Conservation (phyloP, 2,329 filamentous ascomycete species). For the Fusarium illudens region DNA sequence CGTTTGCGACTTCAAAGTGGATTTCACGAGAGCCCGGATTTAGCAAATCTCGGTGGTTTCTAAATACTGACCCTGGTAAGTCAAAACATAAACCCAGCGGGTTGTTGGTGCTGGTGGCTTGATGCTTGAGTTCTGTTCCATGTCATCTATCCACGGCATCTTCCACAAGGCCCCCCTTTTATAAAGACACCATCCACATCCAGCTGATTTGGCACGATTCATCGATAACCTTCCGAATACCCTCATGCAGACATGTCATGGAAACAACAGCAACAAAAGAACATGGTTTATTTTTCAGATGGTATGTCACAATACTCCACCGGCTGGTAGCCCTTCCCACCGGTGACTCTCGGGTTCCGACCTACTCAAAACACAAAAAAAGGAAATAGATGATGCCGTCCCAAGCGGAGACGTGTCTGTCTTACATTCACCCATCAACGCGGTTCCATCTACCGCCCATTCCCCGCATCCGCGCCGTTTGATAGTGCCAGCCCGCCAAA, state of each 20-base stretch:
- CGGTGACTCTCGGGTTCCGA: conserved; percentile 14
- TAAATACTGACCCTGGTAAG: not conserved
- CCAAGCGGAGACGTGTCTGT: conserved; percentile 18
- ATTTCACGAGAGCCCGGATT: not conserved
- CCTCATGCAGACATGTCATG: not conserved
- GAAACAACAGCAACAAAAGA: conserved; percentile 14
- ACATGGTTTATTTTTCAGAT: conserved; percentile 22
- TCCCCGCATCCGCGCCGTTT: not conserved
- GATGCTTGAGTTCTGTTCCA: not conserved
- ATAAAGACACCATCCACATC: not conserved
- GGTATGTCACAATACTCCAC: conserved; percentile 25
- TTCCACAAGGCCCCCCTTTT: not conserved
- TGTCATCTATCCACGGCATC: not conserved
- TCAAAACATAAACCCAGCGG: not conserved
- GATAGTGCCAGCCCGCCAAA: not conserved
- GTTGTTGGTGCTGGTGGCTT: not conserved
- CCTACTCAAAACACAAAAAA: conserved; percentile 31
- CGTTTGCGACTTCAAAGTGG: not conserved
- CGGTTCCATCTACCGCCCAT: conserved; percentile 5
- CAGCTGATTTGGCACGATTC: not conserved
- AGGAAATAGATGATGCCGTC: conserved; percentile 22
- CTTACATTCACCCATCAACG: conserved; percentile 10
- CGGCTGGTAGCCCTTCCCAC: conserved; percentile 15
- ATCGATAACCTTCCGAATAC: not conserved
- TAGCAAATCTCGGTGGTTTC: not conserved